These are phyloP conservation scores for Taxawa tesnikishii DNA, from an alignment of 2,329 filamentous ascomycete genomes.

Conservation along the genomic window DNA sequence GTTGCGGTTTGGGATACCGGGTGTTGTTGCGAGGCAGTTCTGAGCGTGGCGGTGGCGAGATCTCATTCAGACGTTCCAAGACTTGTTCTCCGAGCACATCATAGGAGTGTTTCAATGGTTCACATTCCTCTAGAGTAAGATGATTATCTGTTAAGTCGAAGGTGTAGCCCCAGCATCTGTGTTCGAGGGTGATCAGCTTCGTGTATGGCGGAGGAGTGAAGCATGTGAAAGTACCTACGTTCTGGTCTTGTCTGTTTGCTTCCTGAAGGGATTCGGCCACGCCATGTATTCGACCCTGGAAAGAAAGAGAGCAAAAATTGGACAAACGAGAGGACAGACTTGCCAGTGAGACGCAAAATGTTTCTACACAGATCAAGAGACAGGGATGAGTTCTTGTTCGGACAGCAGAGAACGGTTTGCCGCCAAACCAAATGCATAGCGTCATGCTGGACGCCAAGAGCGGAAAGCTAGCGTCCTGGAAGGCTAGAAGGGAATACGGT, in stretches of 20 bases:
- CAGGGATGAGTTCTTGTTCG: no score
- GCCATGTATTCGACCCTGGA: no score
- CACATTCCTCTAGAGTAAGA: slow-evolving; percentile 44
- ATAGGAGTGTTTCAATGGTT: slow-evolving; percentile 52
- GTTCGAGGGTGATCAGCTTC: slow-evolving; percentile 3
- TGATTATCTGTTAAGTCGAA: slow-evolving; percentile 61
- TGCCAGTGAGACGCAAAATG: no score
- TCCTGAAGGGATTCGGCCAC: slow-evolving; percentile 29
- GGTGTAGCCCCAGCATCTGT: slow-evolving; percentile 49
- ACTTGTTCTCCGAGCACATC: slow-evolving; percentile 57
- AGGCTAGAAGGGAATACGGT: no score
- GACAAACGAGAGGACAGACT: no score
- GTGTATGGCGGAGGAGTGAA: slow-evolving; percentile 7
- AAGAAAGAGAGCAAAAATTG: no score
- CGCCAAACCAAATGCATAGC: no score
- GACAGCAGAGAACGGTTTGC: no score
- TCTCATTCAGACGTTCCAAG: slow-evolving; percentile 48
- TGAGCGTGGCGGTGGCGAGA: slow-evolving; percentile 37
- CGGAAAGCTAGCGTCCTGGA: no score
- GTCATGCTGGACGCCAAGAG: no score
- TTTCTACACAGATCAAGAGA: no score
- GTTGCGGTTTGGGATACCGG: slow-evolving; percentile 7
- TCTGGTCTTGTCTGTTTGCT: slow-evolving; percentile 29
- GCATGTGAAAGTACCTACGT: slow-evolving; percentile 17
- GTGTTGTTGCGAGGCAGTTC: slow-evolving; percentile 25